Percentiles rank a stretch among this genome's conserved stretches.
Evolutionary conservation across 192 early-diverging fungal species (phyloP).

Genomic region (Coemansia sp.): DNA sequence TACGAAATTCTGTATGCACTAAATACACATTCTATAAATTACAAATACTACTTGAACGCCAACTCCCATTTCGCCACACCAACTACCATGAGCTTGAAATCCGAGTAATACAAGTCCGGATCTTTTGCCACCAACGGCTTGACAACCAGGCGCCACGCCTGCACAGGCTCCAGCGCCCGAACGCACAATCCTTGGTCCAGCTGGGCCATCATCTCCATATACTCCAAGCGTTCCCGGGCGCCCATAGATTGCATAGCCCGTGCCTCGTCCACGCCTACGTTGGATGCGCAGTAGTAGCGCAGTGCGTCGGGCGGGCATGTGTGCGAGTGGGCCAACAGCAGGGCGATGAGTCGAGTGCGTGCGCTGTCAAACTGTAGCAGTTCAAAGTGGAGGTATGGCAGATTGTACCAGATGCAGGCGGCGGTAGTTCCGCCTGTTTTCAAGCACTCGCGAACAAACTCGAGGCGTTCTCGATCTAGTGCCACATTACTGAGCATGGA

Average conservation of each 20-base stretch:
- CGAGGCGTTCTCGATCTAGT: constrained; percentile 40
- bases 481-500: constrained; percentile 14
- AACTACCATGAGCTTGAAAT: constrained; percentile 36
- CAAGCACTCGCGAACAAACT: constrained; percentile 25
- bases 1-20: no score
- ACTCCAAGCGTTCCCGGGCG: constrained; percentile 14
- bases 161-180: constrained; percentile 11
- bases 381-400: constrained; percentile 39
- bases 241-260: neutral
- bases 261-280: neutral
- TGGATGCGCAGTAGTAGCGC: neutral
- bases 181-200: neutral
- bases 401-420: constrained; percentile 32
- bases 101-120: constrained; percentile 38
- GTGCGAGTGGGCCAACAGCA: constrained; percentile 22
- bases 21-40: neutral
- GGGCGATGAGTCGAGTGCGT: constrained; percentile 28
- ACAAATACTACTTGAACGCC: neutral
- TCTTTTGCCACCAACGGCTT: constrained; percentile 24
- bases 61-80: constrained; percentile 29
- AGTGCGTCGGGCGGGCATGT: constrained; percentile 34
- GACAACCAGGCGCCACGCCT: constrained; percentile 33
- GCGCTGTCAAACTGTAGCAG: constrained; percentile 32
- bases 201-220: neutral
- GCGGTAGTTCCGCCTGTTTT: constrained; percentile 23